Evolutionary conservation across 257 asterid species (phyloP).

Genomic region (Gentiana straminea): DNA sequence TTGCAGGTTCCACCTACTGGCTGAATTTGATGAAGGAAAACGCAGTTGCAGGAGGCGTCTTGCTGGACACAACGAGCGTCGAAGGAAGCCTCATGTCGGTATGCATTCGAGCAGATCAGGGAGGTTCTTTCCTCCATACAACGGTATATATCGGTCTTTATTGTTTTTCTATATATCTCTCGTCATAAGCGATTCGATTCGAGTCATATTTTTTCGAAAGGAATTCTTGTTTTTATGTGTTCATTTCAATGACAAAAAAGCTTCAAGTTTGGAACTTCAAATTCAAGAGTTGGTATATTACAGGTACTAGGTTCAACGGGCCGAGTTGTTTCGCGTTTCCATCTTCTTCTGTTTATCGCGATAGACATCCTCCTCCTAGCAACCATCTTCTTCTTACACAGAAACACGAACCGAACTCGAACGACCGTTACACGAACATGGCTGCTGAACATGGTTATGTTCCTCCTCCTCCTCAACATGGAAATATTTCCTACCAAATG

Average conservation of each 20-base stretch:
- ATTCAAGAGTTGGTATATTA: background rate
- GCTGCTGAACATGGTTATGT: constrained; percentile 12
- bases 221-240: too few relatives aligned
- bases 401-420: constrained; percentile 17
- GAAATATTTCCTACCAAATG: constrained; percentile 11
- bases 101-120: constrained; percentile 12
- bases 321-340: constrained; percentile 15
- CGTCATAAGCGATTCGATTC: too few relatives aligned
- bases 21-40: constrained; percentile 42
- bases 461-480: constrained; percentile 11
- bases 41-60: constrained; percentile 43
- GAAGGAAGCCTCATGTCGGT: constrained; percentile 30
- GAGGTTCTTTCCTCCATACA: constrained; percentile 14
- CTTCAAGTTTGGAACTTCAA: too few relatives aligned
- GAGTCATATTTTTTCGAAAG: too few relatives aligned
- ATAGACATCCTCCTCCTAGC: constrained; percentile 10
- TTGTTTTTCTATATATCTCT: background rate
- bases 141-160: constrained; percentile 5
- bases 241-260: too few relatives aligned
- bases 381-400: constrained; percentile 12
- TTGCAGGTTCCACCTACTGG: constrained; percentile 31
- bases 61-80: constrained; percentile 41
- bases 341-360: constrained; percentile 24
- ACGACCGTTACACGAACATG: constrained; percentile 17
- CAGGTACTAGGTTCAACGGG: constrained; percentile 21